phyloP scores from a whole-genome alignment of 129 eudicot species.

The Lactuca sativa region DNA sequence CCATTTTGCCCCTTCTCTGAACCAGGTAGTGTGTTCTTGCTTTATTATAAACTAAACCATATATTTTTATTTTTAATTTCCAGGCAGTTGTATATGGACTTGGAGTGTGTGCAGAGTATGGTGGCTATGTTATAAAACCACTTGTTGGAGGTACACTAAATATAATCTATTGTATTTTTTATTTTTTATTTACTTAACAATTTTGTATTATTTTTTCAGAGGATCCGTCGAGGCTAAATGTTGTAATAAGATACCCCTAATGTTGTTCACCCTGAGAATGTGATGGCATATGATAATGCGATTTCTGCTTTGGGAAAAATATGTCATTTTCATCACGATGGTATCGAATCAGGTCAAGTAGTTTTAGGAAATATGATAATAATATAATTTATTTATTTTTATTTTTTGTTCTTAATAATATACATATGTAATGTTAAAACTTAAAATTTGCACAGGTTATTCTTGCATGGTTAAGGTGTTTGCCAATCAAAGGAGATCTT shows the following conservation, averaged over 20 bases:
- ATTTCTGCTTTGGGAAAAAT: conserved; percentile 61
- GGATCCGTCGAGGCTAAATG: conserved; percentile 96
- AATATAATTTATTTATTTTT: too few species aligned
- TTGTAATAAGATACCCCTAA: conserved; percentile 77
- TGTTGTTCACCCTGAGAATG: conserved; percentile 70
- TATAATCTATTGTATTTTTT: not conserved
- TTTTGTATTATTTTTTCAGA: conserved; percentile 41
- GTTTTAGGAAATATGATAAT: not conserved
- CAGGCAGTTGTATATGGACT: conserved; percentile 99
- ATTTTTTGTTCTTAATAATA: too few species aligned
- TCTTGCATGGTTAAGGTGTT: conserved; percentile 95
- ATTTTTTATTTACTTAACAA: conserved; percentile 1
- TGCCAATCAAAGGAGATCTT: conserved; percentile 85
- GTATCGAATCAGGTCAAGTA: conserved; percentile 84
- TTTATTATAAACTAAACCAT: conserved; percentile 10
- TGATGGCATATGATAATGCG: conserved; percentile 97
- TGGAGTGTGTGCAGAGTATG: conserved; percentile 96
- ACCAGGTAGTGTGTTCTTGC: not conserved
- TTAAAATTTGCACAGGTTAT: conserved; percentile 44
- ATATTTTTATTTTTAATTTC: not conserved
- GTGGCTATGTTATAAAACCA: conserved; percentile 88
- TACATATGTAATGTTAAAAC: too few species aligned
- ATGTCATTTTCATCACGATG: conserved; percentile 61
- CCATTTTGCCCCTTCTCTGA: too few species aligned
- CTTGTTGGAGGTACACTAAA: conserved; percentile 72